Base-by-base conservation (phyloP, 345 rosid species). In the Leavenworthia alabamica region DNA sequence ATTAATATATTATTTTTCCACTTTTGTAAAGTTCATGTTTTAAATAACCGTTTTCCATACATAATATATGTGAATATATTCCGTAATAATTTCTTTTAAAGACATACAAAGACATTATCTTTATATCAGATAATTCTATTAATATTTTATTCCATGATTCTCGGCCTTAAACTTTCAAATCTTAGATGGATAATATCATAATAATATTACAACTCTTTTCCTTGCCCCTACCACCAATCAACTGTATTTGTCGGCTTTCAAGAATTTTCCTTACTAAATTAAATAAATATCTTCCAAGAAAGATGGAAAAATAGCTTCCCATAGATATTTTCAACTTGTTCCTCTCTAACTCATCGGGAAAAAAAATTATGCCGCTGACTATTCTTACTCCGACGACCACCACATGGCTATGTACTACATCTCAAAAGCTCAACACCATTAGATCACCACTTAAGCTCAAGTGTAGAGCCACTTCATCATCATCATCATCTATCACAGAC, bases 391-490 rank as follows among this genome's bases (percentile, higher is more conserved):
- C 75, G 54, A 41, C 70, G 59, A 71, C 74, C 1, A 20, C 58
- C 22, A 5, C 35, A 35, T 71, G 75, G 75, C 46, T 60, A 63
- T 49, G 41, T 15, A 31, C 45, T 13, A 47, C 56, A 62, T 9
- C 70, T 42, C 68, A 63, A 2, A 70, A 56, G 17, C 70, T 48
- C 11, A 48, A 17, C 31, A 48, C 54, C 47, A 1, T 24, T 3
- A 71, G 65, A 71, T 24, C 70, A 71, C 65, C 70, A 17, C 5
- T 59, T 27, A 59, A 67, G 50, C 12, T 48, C 44, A 28, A 64
- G 19, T 80, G 86, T 55, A 73, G 73, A 63, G 88, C 86, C 11
- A 32, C 66, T 14, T 29, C 88, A 1, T 66, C 77, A 2, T 23
- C 75, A 0, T 66, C 83, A 13, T 78, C 67, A 1, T 44, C 75